phyloP scores from a whole-genome alignment of 2,329 filamentous ascomycete species.

The Ramichloridium luteum region DNA sequence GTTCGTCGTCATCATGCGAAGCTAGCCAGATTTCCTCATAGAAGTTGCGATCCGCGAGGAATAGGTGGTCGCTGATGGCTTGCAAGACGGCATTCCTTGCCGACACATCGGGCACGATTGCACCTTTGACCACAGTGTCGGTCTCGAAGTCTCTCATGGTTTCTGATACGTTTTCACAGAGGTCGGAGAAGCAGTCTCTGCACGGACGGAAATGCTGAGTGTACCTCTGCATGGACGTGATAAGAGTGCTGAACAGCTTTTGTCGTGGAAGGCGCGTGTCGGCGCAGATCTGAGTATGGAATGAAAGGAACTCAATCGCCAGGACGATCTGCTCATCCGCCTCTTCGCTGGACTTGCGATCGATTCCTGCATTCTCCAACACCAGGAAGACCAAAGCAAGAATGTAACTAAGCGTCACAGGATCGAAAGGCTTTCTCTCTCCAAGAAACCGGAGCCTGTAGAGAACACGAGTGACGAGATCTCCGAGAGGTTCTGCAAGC shows the following conservation, averaged over 20 bases:
- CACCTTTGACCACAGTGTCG: slow-evolving; percentile 60
- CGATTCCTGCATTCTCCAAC: slow-evolving; percentile 67
- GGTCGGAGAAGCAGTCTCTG: slow-evolving; percentile 81
- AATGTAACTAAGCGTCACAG: slow-evolving; percentile 75
- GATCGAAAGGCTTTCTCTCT: slow-evolving; percentile 88
- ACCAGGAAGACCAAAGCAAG: slow-evolving; percentile 71
- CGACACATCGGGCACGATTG: slow-evolving; percentile 64
- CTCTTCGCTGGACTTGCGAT: slow-evolving; percentile 55
- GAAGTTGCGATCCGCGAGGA: slow-evolving; percentile 75
- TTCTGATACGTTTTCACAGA: slow-evolving; percentile 70
- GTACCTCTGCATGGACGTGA: slow-evolving; percentile 75
- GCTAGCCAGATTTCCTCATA: slow-evolving; percentile 89
- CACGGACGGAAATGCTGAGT: slow-evolving; percentile 89
- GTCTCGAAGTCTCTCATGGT: slow-evolving; percentile 68
- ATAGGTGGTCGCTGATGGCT: slow-evolving; percentile 80
- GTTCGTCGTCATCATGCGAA: slow-evolving; percentile 78
- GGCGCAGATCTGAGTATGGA: slow-evolving; percentile 70
- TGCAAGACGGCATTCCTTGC: slow-evolving; percentile 79
- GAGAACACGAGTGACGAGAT: slow-evolving; percentile 71
- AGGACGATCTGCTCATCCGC: slow-evolving; percentile 81
- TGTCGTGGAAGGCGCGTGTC: slow-evolving; percentile 65
- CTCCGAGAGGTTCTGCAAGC: slow-evolving; percentile 65
- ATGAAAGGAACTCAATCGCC: slow-evolving; percentile 75
- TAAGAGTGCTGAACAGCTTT: slow-evolving; percentile 58
- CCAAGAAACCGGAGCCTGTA: slow-evolving; percentile 83